Evolutionary conservation across 179 eudicot species (phyloP).

Genomic region (Nepenthes alata): DNA sequence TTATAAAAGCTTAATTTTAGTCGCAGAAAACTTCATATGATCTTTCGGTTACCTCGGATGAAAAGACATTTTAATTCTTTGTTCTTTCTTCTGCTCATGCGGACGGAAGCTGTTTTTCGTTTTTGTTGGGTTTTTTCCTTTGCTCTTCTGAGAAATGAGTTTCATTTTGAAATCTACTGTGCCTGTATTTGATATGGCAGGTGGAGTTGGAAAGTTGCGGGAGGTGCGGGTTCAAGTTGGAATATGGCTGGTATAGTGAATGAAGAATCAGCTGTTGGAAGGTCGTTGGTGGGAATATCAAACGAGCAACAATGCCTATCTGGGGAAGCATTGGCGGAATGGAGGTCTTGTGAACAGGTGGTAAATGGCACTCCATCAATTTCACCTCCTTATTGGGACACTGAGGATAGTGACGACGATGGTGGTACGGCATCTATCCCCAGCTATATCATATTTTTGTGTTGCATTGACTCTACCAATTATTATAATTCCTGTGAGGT

Average conservation of each 20-base stretch:
- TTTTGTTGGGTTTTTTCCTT: background rate
- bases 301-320: conserved; percentile 39
- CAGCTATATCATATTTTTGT: no score
- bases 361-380: conserved; percentile 68
- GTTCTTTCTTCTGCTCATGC: background rate
- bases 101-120: no score
- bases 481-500: no score
- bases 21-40: background rate
- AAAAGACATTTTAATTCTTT: background rate
- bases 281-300: conserved; percentile 41
- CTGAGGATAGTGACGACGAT: conserved; percentile 62
- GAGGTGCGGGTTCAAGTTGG: conserved; percentile 20
- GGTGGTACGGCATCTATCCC: conserved; percentile 32
- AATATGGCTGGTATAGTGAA: conserved; percentile 56
- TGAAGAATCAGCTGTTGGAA: conserved; percentile 51
- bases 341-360: conserved; percentile 77
- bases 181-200: conserved; percentile 14
- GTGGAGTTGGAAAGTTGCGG: conserved; percentile 25
- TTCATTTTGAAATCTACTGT: background rate
- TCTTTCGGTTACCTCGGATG: no score
- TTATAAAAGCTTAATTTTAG: no score
- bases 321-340: conserved; percentile 58
- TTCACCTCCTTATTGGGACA: conserved; percentile 84
- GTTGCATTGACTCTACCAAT: no score
- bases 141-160: background rate